phyloP scores from a whole-genome alignment of 225 moss, liverwort and hornwort species.

The Bryoerythrophyllum caledonicum region DNA sequence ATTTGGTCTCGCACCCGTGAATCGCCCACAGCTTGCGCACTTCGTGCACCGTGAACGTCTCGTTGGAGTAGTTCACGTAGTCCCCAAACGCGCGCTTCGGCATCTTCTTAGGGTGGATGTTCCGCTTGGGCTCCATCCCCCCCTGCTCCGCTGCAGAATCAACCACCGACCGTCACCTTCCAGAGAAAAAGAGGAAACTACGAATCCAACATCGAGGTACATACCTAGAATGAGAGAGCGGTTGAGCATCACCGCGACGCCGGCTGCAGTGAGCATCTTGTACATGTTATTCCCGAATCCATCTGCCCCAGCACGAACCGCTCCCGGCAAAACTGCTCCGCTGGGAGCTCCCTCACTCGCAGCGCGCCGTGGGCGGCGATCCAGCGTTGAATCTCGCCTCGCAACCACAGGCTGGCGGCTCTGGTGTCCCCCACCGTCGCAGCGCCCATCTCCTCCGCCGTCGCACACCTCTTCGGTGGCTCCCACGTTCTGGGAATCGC shows the following conservation, averaged over 20 bases:
- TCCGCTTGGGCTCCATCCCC: not conserved
- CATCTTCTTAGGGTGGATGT: not conserved
- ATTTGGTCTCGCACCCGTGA: conserved; percentile 31
- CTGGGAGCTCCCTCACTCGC: conserved; percentile 31
- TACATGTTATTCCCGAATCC: conserved; percentile 69
- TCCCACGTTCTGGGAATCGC: conserved; percentile 12
- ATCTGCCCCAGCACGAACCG: conserved; percentile 45
- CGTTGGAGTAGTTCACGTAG: conserved; percentile 46
- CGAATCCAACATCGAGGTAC: not conserved
- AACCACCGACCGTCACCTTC: not conserved
- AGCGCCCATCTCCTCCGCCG: conserved; percentile 59
- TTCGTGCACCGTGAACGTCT: conserved; percentile 51
- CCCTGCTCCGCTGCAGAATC: conserved; percentile 33
- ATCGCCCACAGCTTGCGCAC: conserved; percentile 52
- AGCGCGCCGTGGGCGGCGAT: conserved; percentile 44
- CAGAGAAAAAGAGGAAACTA: not conserved
- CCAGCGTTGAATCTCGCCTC: conserved; percentile 37
- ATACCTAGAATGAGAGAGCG: conserved; percentile 57
- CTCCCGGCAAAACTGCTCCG: conserved; percentile 38
- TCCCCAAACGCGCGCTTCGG: conserved; percentile 40
- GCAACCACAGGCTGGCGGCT: conserved; percentile 42
- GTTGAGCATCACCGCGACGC: conserved; percentile 60
- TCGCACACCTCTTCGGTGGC: conserved; percentile 36
- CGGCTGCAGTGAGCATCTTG: conserved; percentile 60
- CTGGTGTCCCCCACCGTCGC: conserved; percentile 41